Base-by-base conservation (phyloP, 345 rosid species). In the Theobroma cacao region DNA sequence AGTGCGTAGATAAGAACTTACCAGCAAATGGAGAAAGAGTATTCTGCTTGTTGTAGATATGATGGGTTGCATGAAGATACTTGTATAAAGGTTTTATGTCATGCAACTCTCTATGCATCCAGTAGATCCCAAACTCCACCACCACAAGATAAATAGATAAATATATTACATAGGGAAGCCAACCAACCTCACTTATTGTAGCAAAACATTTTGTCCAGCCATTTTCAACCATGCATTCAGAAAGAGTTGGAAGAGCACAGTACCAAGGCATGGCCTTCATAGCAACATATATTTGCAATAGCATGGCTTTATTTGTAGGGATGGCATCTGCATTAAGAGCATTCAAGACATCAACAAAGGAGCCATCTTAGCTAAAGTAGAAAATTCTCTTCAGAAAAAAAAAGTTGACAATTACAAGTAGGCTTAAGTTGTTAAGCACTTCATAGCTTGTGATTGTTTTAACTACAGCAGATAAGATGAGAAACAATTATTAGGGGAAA, bases 21-120 rank as follows among this genome's bases (percentile, higher is more conserved):
- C 99, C 99, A 10, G 98, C 99, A 84, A 92, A 96, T 1, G 97
- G 99, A 72, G 98, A 96, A 31, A 96, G 94, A 53, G 98, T 96
- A 60, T 94, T 94, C 84, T 94, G 97, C 92, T 96, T 96, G 85
- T 96, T 94, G 90, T 94, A 96, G 87, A 96, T 90, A 74, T 94
- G 99, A 79, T 96, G 98, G 7, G 94, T 91, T 1, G 94, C 97
- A 77, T 94, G 98, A 77, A 96, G 92, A 78, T 88, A 84, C 85
- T 92, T 96, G 88, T 96, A 96, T 0, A 96, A 81, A 80, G 94
- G 96, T 81, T 96, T 94, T 61, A 96, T 94, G 85, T 92, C 99
- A 81, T 96, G 99, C 81, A 94, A 85, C 87, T 92, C 95, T 80
- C 97, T 80, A 64, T 96, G 98, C 97, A 92, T 89, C 98, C 98